These are phyloP conservation scores for Ceratopteris richardii DNA, from an alignment of 75 land plant genomes.

Conservation along the genomic window DNA sequence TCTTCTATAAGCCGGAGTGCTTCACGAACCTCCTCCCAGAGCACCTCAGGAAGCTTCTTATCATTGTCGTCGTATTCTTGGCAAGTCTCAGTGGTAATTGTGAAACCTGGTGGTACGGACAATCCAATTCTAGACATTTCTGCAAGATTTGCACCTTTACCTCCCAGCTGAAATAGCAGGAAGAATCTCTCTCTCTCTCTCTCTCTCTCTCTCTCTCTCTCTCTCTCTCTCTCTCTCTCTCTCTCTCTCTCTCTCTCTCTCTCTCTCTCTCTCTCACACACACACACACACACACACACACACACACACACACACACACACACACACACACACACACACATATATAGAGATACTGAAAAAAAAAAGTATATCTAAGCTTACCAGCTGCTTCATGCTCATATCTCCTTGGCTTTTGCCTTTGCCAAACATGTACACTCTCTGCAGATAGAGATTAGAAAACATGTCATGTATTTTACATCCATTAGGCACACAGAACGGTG, in stretches of 20 bases:
- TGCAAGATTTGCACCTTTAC: constrained; percentile 97
- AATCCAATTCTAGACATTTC: constrained; percentile 98
- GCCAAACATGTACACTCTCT: constrained; percentile 92
- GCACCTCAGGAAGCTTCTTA: constrained; percentile 53
- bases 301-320: too few species aligned
- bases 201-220: not conserved
- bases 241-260: too few species aligned
- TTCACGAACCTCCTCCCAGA: constrained; percentile 91
- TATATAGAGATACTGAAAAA: not conserved
- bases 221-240: not conserved
- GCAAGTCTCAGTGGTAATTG: constrained; percentile 95
- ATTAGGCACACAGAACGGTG: too few species aligned
- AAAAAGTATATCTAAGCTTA: constrained; percentile 11
- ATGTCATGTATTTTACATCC: too few species aligned
- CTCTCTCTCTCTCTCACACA: too few species aligned
- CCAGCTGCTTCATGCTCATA: constrained; percentile 89
- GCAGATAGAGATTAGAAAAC: constrained; percentile 2
- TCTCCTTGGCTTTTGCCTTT: constrained; percentile 92
- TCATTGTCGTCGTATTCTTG: constrained; percentile 70
- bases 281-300: too few species aligned
- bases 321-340: too few species aligned
- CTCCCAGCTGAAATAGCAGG: constrained; percentile 61
- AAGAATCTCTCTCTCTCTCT: not conserved
- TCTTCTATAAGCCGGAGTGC: constrained; percentile 57
- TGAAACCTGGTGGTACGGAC: constrained; percentile 94